Evolutionary conservation across 1,284 basidiomycete species (phyloP).

Genomic region (Rhodofomes roseus): DNA sequence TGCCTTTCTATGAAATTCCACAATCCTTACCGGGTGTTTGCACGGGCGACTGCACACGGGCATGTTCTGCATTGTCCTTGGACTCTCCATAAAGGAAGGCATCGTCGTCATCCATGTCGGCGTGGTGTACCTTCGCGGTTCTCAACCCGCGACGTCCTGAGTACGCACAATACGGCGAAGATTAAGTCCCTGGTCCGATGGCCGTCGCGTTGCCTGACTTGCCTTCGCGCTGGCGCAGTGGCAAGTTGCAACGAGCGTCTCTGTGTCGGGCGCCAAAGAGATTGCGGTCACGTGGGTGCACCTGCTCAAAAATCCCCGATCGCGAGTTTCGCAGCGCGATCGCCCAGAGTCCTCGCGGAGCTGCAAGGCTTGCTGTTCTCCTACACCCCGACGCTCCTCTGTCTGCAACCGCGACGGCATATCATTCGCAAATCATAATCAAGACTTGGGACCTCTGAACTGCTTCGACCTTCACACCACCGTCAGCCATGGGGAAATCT

Average conservation of each 20-base stretch:
- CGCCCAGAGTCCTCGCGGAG: background rate
- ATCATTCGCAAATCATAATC: too few species aligned
- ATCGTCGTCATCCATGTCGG: constrained; percentile 60
- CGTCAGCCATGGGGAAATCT: constrained; percentile 74
- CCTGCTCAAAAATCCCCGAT: background rate
- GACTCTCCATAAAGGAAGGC: constrained; percentile 70
- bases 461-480: background rate
- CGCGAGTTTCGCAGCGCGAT: background rate
- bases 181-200: background rate
- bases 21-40: constrained; percentile 40
- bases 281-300: background rate
- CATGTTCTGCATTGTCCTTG: constrained; percentile 30
- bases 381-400: background rate
- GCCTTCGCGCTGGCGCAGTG: background rate
- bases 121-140: constrained; percentile 33
- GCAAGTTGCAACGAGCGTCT: too few species aligned
- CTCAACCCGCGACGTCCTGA: background rate
- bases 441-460: background rate
- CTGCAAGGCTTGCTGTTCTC: background rate
- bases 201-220: background rate
- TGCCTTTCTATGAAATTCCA: background rate
- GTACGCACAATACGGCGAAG: background rate
- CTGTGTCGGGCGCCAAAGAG: background rate
- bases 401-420: background rate
- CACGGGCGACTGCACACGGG: constrained; percentile 29